Base-by-base conservation (phyloP, 345 rosid species). In the Citrus mangshanensis region DNA sequence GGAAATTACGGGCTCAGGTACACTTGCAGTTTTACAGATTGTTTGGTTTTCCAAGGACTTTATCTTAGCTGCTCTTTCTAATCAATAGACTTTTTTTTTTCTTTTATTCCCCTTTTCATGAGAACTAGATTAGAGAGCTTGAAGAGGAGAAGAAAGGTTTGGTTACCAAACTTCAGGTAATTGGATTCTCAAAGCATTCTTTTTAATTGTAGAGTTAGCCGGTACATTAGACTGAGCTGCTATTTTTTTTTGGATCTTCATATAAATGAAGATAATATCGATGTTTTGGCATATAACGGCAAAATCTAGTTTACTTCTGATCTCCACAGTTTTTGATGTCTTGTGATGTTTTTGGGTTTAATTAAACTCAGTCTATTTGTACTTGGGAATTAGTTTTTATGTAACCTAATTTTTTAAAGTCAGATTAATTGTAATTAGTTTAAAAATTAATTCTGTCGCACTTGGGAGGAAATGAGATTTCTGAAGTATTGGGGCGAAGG, bases 1-100 rank as follows among this genome's bases (percentile, higher is more conserved):
- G 98, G 89, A 97, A 97, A 89, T 84, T 97, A 84, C 93, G 98
- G 88, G 96, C 98, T 84, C 98, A 94, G 98, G 99, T 97, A 83
- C 75, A 67, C 28, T 25, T n/a, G 34, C 42, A 40, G 40, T 49
- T 74, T 82, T 62, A 9, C 68, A 81, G 79, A 35, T 78, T 78
- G 32, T 76, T 13, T 69, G 16, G 30, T 25, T 51, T 66, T 42
- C 24, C 59, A 61, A 38, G 66, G 28, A 54, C 72, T 64, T 35
- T 56, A 66, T 82, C 79, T 59, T 61, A 56, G 40, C 60, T 56
- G 27, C 54, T n/a, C n/a, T 18, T 68, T 77, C 73, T 56, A 68
- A 56, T 13, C 9, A 24, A 14, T 34, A 58, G 21, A 25, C 25
- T 74, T 79, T 59, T 76, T 38, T 38, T 38, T 59, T 65, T 62